phyloP scores from a whole-genome alignment of 768 basidiomycete genomes.

The Tylopilus felleus region DNA sequence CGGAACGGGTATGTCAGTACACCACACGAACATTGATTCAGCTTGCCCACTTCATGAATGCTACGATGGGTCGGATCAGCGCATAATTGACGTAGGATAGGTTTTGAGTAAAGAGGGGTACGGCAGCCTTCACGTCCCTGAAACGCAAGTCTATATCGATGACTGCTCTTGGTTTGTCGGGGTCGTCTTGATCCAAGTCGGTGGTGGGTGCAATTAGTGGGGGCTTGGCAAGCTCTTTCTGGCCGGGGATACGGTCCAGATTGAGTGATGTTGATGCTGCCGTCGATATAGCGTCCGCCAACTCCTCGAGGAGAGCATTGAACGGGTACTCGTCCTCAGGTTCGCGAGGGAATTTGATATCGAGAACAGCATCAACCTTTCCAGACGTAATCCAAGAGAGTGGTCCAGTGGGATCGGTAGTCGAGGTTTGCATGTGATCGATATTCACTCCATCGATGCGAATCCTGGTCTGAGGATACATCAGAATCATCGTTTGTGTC shows the following conservation, averaged over 20 bases:
- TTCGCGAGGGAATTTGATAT: conserved; percentile 94
- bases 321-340: conserved; percentile 66
- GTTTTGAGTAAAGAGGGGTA: conserved; percentile 88
- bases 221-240: conserved; percentile 81
- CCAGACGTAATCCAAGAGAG: conserved; percentile 98
- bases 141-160: conserved; percentile 95
- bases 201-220: conserved; percentile 70
- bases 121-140: conserved; percentile 90
- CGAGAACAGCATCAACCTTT: conserved; percentile 93
- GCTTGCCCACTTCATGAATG: conserved; percentile 87
- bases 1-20: conserved; percentile 4
- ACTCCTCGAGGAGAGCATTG: conserved; percentile 82
- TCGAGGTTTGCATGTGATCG: conserved; percentile 87
- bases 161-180: conserved; percentile 50
- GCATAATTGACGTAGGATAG: conserved; percentile 92
- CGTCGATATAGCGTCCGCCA: conserved; percentile 83
- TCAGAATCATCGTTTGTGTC: conserved; percentile 1
- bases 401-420: conserved; percentile 73
- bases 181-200: conserved; percentile 26
- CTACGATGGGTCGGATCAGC: conserved; percentile 91
- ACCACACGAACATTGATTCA: neutral
- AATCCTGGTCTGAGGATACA: conserved; percentile 69
- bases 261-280: conserved; percentile 45
- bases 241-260: conserved; percentile 77
- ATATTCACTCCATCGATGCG: conserved; percentile 96